phyloP scores from a whole-genome alignment of 352 stramenopile genomes.

The Thalassiosira exigua region DNA sequence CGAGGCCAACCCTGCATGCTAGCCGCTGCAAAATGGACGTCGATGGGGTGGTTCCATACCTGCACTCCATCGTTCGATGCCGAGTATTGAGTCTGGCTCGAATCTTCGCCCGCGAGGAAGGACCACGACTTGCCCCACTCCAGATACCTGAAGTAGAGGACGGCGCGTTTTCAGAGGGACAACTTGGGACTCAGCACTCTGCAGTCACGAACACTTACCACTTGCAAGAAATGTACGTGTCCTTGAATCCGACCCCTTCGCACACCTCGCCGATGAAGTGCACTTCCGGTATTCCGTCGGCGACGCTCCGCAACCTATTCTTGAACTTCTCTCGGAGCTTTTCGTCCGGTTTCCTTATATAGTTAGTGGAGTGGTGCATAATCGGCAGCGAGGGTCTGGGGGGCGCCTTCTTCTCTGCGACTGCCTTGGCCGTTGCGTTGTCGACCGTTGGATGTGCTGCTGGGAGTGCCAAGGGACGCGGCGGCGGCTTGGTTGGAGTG shows the following conservation, averaged over 20 bases:
- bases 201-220: constrained; percentile 48
- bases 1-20: constrained; percentile 73
- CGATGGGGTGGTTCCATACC: constrained; percentile 76
- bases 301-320: constrained; percentile 40
- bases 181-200: background rate
- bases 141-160: constrained; percentile 41
- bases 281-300: constrained; percentile 69
- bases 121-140: constrained; percentile 73
- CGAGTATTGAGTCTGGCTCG: constrained; percentile 69
- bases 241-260: constrained; percentile 59
- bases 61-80: constrained; percentile 47
- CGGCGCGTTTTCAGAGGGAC: background rate
- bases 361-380: constrained; percentile 35
- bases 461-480: constrained; percentile 11
- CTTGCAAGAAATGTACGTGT: constrained; percentile 55
- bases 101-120: constrained; percentile 67
- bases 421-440: background rate
- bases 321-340: constrained; percentile 60
- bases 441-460: constrained; percentile 9
- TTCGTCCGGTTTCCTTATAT: constrained; percentile 51
- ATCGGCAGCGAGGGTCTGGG: constrained; percentile 22
- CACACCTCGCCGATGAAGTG: constrained; percentile 73
- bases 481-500: constrained; percentile 9
- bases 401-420: background rate
- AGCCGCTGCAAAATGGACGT: constrained; percentile 73